Conservation (phyloP, 1,284 basidiomycete species). For the Heterobasidion irregulare region DNA sequence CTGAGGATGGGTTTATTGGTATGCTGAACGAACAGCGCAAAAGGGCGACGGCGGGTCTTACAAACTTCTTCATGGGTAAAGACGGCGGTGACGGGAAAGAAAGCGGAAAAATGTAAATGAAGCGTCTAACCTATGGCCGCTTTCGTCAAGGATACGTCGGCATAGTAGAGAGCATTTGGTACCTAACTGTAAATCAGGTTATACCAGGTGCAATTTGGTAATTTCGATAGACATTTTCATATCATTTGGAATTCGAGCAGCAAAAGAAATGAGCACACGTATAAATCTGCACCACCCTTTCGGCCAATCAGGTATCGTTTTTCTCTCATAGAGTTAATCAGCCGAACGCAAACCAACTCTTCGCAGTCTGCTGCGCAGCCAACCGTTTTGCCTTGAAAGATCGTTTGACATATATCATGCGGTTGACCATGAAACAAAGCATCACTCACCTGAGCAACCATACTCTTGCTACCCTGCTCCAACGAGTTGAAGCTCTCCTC, state of each 20-base stretch:
- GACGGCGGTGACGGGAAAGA: background rate
- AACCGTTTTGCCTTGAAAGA: constrained; percentile 45
- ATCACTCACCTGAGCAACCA: constrained; percentile 48
- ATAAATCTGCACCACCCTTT: background rate
- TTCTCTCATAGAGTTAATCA: constrained; percentile 11
- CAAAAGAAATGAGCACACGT: too few species aligned
- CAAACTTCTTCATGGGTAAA: constrained; percentile 21
- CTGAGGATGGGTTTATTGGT: constrained; percentile 38
- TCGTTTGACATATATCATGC: background rate
- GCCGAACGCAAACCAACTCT: constrained; percentile 50
- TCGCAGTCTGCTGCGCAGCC: constrained; percentile 51
- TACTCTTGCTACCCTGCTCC: constrained; percentile 54
- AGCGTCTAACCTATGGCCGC: too few species aligned
- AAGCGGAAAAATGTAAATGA: background rate
- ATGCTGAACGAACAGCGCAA: constrained; percentile 39
- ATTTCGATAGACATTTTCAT: too few species aligned
- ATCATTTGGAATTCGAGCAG: too few species aligned
- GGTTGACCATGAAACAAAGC: background rate
- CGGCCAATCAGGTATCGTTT: background rate
- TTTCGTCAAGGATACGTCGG: too few species aligned
- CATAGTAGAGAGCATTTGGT: too few species aligned
- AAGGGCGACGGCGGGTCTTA: constrained; percentile 32
- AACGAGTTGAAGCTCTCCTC: constrained; percentile 55
- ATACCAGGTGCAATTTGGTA: too few species aligned
- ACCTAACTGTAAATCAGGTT: too few species aligned